Evolutionary conservation across 2,329 filamentous ascomycete genomes (phyloP).

Genomic region (Penicillium aurantiogriseum): DNA sequence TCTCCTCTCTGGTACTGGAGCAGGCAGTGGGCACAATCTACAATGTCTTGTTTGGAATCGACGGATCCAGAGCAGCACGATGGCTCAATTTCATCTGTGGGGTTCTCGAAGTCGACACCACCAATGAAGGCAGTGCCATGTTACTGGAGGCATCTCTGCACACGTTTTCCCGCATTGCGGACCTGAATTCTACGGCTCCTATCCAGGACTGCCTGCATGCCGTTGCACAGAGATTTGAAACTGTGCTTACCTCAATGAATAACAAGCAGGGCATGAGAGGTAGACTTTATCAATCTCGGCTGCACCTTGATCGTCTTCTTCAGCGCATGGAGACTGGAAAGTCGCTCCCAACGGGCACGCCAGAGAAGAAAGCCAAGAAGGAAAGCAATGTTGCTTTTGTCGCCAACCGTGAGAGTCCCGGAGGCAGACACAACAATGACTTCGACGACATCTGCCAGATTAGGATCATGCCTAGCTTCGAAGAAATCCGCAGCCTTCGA

Average conservation of each 20-base stretch:
- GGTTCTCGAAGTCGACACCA: constrained; percentile 15
- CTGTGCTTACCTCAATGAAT: constrained; percentile 15
- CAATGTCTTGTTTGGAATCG: constrained; percentile 45
- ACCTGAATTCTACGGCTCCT: constrained; percentile 41
- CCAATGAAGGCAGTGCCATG: background rate
- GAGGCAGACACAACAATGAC: constrained; percentile 41
- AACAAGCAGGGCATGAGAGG: constrained; percentile 1
- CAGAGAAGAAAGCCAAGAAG: background rate
- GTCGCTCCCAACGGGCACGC: constrained; percentile 2
- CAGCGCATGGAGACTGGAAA: constrained; percentile 25
- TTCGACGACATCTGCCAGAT: constrained; percentile 33
- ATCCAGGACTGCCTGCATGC: constrained; percentile 25
- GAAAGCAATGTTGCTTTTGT: constrained; percentile 11
- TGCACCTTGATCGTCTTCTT: constrained; percentile 19
- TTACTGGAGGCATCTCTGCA: constrained; percentile 24
- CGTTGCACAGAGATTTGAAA: constrained; percentile 18
- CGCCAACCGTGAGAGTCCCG: constrained; percentile 18
- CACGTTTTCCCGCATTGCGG: constrained; percentile 32
- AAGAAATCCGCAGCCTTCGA: constrained; percentile 33
- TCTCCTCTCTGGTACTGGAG: constrained; percentile 45
- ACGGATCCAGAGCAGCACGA: constrained; percentile 36
- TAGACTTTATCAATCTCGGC: constrained; percentile 14
- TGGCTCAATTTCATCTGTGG: constrained; percentile 35
- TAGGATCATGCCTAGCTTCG: constrained; percentile 36
- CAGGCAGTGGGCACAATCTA: constrained; percentile 45